These are phyloP conservation scores for Solanum sparsipilum DNA, from an alignment of 257 asterid species.

Conservation along the genomic window DNA sequence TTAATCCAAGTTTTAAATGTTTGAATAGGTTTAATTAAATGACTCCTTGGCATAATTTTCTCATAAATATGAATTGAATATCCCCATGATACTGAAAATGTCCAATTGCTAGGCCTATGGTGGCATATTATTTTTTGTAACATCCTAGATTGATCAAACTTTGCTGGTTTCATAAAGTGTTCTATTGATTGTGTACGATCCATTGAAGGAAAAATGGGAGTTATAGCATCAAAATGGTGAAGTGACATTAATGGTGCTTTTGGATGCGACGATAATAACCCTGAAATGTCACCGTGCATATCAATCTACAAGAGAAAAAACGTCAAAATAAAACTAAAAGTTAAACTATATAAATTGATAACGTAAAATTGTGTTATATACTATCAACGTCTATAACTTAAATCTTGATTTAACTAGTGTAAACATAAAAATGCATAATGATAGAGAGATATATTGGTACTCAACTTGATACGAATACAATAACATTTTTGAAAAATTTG, in stretches of 20 bases:
- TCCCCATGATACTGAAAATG: neutral
- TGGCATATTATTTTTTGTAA: too few relatives aligned
- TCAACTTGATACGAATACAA: rapidly evolving
- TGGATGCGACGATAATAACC: neutral
- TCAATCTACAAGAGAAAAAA: neutral
- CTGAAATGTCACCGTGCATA: rapidly evolving
- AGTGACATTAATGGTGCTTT: neutral
- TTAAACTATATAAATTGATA: too few relatives aligned
- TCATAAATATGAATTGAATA: neutral
- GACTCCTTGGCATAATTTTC: neutral
- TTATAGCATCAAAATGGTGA: neutral
- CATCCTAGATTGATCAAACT: neutral
- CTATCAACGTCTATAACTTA: neutral
- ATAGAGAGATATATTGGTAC: neutral
- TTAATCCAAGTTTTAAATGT: too few relatives aligned
- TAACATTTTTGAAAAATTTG: too few relatives aligned
- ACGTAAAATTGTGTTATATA: neutral
- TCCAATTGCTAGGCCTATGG: neutral
- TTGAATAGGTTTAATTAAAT: too few relatives aligned
- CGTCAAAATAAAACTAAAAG: too few relatives aligned
- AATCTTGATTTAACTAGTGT: neutral
- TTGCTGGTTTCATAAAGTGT: neutral
- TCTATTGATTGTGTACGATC: neutral
- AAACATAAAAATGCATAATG: neutral
- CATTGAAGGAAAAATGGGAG: neutral